Conservation (phyloP, 352 stramenopile species). For the Phytophthora litchii region DNA sequence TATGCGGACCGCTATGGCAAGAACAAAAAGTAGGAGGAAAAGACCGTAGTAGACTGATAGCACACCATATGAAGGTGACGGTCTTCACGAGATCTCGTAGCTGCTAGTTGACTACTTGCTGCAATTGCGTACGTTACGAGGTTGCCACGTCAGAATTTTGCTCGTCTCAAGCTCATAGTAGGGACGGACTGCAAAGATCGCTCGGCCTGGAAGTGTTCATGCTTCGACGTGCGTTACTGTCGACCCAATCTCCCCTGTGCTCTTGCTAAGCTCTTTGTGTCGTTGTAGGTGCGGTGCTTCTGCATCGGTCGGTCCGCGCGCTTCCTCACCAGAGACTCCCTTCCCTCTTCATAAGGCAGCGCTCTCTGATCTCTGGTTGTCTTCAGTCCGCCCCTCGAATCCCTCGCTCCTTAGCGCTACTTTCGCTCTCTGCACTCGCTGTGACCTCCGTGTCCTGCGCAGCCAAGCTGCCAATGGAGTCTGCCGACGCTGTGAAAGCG, state of each 20-base stretch:
- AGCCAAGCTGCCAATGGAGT: constrained; percentile 53
- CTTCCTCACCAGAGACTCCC: constrained; percentile 23
- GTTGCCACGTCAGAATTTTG: constrained; percentile 29
- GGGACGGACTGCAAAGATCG: constrained; percentile 10
- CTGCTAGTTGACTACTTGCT: constrained; percentile 22
- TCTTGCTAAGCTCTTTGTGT: constrained; percentile 14
- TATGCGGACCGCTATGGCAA: constrained; percentile 90
- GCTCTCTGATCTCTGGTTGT: constrained; percentile 8
- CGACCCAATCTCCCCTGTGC: neutral
- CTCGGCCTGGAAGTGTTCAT: constrained; percentile 22
- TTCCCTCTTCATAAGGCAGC: constrained; percentile 8
- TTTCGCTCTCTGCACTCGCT: constrained; percentile 32
- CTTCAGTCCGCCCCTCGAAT: constrained; percentile 7
- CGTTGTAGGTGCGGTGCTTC: constrained; percentile 25
- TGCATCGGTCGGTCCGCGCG: constrained; percentile 26
- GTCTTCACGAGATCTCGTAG: constrained; percentile 3
- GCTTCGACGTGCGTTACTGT: constrained; percentile 12
- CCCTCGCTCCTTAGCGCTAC: constrained; percentile 15
- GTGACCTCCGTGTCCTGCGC: constrained; percentile 26
- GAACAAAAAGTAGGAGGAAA: constrained; percentile 45
- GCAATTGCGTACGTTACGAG: constrained; percentile 15
- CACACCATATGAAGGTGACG: neutral
- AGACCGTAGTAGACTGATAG: constrained; percentile 11
- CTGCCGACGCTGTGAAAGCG: constrained; percentile 61
- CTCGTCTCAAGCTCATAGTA: constrained; percentile 11